Conservation (phyloP, 163 green algal genomes). For the Picocystis sp. region DNA sequence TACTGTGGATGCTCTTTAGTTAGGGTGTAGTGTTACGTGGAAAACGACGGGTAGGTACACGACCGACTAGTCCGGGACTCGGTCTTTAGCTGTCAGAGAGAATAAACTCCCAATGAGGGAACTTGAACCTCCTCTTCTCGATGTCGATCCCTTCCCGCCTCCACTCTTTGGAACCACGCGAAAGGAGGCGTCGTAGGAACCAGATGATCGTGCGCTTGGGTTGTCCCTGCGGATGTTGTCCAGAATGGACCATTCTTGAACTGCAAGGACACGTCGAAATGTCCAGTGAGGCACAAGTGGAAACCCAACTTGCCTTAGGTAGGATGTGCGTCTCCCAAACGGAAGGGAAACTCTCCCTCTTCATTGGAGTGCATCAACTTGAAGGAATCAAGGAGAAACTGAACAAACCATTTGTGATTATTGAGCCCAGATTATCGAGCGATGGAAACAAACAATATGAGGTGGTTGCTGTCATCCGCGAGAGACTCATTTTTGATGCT, state of each 20-base stretch:
- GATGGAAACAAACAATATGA: too few relatives aligned
- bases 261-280: slow-evolving; percentile 9
- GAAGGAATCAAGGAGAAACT: slow-evolving; percentile 3
- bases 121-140: too few relatives aligned
- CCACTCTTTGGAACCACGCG: too few relatives aligned
- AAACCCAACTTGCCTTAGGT: not conserved
- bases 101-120: too few relatives aligned
- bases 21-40: too few relatives aligned
- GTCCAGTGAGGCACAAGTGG: not conserved
- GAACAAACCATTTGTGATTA: slow-evolving; percentile 9
- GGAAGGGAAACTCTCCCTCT: not conserved
- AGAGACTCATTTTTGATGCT: too few relatives aligned
- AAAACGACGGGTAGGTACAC: too few relatives aligned
- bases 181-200: not conserved
- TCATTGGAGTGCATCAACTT: slow-evolving; percentile 9
- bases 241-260: slow-evolving; percentile 9
- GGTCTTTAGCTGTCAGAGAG: too few relatives aligned
- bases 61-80: too few relatives aligned
- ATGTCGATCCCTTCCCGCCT: too few relatives aligned
- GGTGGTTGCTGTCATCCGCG: too few relatives aligned
- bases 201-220: slow-evolving; percentile 1
- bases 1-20: too few relatives aligned
- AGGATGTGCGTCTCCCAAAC: slow-evolving; percentile 1
- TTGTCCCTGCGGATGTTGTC: slow-evolving; percentile 3
- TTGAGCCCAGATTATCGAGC: not conserved